These are phyloP conservation scores for Camelina sativa DNA, from an alignment of 345 rosid genomes.

Conservation along the genomic window DNA sequence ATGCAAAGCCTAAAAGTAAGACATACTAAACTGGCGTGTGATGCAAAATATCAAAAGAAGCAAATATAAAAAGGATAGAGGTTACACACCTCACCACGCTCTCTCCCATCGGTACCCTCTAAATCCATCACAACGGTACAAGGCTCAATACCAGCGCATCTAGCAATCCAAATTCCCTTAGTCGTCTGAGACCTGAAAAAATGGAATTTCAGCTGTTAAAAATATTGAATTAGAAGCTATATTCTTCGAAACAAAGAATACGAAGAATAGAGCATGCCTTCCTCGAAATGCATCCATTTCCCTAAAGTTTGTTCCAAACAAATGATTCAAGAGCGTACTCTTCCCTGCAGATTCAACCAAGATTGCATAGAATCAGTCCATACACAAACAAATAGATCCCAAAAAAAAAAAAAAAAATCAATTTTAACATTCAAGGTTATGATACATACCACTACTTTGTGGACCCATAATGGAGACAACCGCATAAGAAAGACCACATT, in stretches of 20 bases:
- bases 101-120: constrained; percentile 99
- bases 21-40: constrained; percentile 1
- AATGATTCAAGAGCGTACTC: constrained; percentile 91
- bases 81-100: constrained; percentile 89
- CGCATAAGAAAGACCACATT: constrained; percentile 94
- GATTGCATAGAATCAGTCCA: constrained; percentile 15
- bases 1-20: background rate
- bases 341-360: constrained; percentile 68
- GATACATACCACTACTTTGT: constrained; percentile 91
- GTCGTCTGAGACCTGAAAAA: constrained; percentile 91
- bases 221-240: constrained; percentile 30
- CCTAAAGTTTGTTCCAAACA: constrained; percentile 88
- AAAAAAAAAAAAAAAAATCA: background rate
- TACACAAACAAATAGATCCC: constrained; percentile 8
- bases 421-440: constrained; percentile 3
- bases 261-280: constrained; percentile 57
- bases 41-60: constrained; percentile 10
- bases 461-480: constrained; percentile 99
- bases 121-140: constrained; percentile 95
- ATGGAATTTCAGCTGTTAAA: constrained; percentile 3
- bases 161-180: constrained; percentile 96
- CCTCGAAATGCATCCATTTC: constrained; percentile 99
- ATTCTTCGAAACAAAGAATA: constrained; percentile 12
- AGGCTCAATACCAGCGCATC: constrained; percentile 89
- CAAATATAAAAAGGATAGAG: background rate